These are phyloP conservation scores for Gossypium rotundifolium DNA, from an alignment of 345 rosid species.

Conservation along the genomic window DNA sequence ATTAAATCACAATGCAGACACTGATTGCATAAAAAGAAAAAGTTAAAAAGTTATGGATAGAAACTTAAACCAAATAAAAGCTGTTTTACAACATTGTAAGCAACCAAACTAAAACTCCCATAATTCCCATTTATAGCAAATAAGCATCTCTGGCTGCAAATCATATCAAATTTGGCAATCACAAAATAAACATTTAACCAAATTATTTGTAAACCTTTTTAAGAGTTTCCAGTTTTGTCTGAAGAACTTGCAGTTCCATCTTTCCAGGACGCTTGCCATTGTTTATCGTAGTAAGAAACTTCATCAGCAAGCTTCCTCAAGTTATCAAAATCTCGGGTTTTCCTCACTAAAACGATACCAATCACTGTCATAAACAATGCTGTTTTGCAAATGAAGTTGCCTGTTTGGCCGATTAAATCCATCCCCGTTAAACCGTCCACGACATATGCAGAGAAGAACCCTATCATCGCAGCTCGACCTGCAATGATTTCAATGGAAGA, in stretches of 20 bases:
- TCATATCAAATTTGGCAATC: no score
- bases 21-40: no score
- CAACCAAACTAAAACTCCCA: neutral
- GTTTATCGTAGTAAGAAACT: slow-evolving; percentile 47
- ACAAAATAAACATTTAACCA: neutral
- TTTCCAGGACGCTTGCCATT: slow-evolving; percentile 48
- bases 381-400: slow-evolving; percentile 39
- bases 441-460: slow-evolving; percentile 38
- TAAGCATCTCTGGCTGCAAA: neutral
- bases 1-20: no score
- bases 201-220: neutral
- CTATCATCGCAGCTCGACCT: slow-evolving; percentile 60
- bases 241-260: slow-evolving; percentile 14
- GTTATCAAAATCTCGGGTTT: slow-evolving; percentile 23
- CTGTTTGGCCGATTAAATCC: slow-evolving; percentile 34
- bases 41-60: no score
- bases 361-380: slow-evolving; percentile 33
- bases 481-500: neutral
- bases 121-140: neutral
- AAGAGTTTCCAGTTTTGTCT: neutral
- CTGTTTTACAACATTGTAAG: neutral
- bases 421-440: slow-evolving; percentile 44
- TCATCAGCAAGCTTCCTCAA: slow-evolving; percentile 36
- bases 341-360: slow-evolving; percentile 24
- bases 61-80: neutral